Base-by-base conservation (phyloP, 2,329 filamentous ascomycete species). In the Colletotrichum sp. region DNA sequence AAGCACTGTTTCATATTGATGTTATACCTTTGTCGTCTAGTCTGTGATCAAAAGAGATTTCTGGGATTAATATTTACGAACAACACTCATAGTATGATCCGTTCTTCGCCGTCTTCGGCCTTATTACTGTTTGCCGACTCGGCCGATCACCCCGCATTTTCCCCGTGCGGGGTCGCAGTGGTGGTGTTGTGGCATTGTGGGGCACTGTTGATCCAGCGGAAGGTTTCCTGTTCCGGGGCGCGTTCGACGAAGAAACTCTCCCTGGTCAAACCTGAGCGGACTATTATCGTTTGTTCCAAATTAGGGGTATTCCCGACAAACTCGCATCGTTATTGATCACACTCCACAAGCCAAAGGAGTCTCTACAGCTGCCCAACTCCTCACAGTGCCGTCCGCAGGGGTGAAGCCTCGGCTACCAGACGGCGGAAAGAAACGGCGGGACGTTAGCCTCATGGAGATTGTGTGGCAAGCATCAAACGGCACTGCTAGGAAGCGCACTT, bases 391-490 rank as follows among this genome's bases (percentile, higher is more conserved):
- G 43, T 48, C 43, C 5, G 43, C 43, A 48, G 43, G 43, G 10
- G 43, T 52, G 43, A 4, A 21, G 43, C n/a, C 43, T 52, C n/a
- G 43, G 43, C 43, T 52, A 52, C 43, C n/a, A 21, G 4, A 3
- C 18, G n/a, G n/a, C 43, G 43, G 43, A 48, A 48, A 48, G 18
- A 48, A 48, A 48, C n/a, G 43, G 18, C 18, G 43, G 43, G n/a
- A 48, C 43, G 43, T 18, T 48, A 8, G n/a, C 8, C n/a, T 21
- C 58, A 76, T 74, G 74, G 66, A 76, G 34, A 66, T 76, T n/a
- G 71, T 76, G 7, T 76, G 74, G 74, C 71, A 71, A 26, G 63
- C 71, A 6, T 63, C 71, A 30, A 66, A 43, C 32, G 59, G 38
- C 14, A n/a, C 61, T 13, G 34, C 59, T 16, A 63, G 74, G 21